Percentiles rank a stretch among this genome's conserved stretches.
Evolutionary conservation across 306 rosid species (phyloP).

Genomic region (Albizia julibrissin): DNA sequence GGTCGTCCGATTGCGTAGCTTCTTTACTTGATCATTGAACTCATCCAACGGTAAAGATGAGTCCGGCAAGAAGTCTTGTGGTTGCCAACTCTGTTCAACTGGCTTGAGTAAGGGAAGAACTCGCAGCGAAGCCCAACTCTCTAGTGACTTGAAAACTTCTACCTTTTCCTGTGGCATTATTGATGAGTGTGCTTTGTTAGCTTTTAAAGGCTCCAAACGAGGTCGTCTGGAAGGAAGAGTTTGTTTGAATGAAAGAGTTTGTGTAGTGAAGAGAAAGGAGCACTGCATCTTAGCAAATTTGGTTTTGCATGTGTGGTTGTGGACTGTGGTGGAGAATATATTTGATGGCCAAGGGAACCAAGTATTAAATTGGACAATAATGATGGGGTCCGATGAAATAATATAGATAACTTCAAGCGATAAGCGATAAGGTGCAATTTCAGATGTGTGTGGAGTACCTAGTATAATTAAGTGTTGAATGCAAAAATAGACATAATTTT

Average conservation of each 20-base stretch:
- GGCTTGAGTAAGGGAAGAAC: conserved; percentile 67
- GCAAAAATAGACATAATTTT: too few species aligned
- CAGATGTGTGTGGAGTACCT: too few species aligned
- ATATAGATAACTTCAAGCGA: too few species aligned
- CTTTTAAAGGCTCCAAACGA: not conserved
- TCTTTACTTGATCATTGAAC: conserved; percentile 55
- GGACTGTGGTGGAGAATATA: not conserved
- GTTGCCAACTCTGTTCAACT: conserved; percentile 76
- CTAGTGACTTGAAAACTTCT: conserved; percentile 57
- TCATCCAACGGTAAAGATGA: conserved; percentile 42
- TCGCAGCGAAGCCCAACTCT: conserved; percentile 55
- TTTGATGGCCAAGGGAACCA: too few species aligned
- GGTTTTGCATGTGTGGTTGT: not conserved
- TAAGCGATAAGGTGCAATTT: too few species aligned
- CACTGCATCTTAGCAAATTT: not conserved
- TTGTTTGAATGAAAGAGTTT: not conserved
- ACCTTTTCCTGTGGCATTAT: conserved; percentile 33
- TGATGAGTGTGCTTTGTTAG: not conserved
- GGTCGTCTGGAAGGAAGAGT: not conserved
- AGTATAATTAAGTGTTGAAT: too few species aligned
- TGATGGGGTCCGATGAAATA: too few species aligned
- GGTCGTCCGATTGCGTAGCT: conserved; percentile 63
- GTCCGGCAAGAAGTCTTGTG: conserved; percentile 58
- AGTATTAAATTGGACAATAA: too few species aligned
- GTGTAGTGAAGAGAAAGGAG: not conserved